phyloP scores from a whole-genome alignment of 202 grass and related monocot genomes.

The Zizania palustris region DNA sequence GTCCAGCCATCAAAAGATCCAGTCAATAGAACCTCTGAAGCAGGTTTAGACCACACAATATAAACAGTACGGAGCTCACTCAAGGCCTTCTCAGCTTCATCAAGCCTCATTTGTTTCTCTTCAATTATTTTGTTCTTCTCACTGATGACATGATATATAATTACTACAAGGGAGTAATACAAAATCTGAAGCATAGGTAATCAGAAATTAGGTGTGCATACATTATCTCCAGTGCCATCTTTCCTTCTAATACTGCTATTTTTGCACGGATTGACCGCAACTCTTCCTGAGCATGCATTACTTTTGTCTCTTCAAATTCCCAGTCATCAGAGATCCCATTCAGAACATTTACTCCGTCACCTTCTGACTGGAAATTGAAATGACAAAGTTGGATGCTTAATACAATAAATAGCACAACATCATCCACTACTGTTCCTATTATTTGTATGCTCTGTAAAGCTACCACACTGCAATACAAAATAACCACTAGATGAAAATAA shows the following conservation, averaged over 20 bases:
- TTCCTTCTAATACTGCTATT: constrained; percentile 88
- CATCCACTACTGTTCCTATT: neutral
- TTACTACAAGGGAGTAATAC: constrained; percentile 39
- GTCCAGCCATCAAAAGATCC: constrained; percentile 99
- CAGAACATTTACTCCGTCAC: constrained; percentile 30
- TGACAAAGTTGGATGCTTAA: constrained; percentile 31
- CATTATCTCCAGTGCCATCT: constrained; percentile 89
- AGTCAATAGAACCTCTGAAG: constrained; percentile 78
- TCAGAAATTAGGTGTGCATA: constrained; percentile 42
- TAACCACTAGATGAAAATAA: neutral
- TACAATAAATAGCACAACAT: constrained; percentile 30
- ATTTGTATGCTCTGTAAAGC: constrained; percentile 10
- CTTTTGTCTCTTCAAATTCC: constrained; percentile 95
- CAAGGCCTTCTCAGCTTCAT: constrained; percentile 70
- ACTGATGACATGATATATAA: constrained; percentile 55
- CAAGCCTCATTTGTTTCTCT: constrained; percentile 83
- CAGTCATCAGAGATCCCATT: constrained; percentile 74
- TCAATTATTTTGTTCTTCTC: constrained; percentile 87
- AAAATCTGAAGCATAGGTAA: constrained; percentile 31
- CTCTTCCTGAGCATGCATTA: constrained; percentile 84
- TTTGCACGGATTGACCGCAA: constrained; percentile 88
- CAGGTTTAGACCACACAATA: constrained; percentile 83
- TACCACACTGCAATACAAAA: constrained; percentile 5
- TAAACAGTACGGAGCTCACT: constrained; percentile 67
- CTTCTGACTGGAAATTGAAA: constrained; percentile 51